phyloP scores from a whole-genome alignment of 2,329 filamentous ascomycete genomes.

The Penicillium sp. region DNA sequence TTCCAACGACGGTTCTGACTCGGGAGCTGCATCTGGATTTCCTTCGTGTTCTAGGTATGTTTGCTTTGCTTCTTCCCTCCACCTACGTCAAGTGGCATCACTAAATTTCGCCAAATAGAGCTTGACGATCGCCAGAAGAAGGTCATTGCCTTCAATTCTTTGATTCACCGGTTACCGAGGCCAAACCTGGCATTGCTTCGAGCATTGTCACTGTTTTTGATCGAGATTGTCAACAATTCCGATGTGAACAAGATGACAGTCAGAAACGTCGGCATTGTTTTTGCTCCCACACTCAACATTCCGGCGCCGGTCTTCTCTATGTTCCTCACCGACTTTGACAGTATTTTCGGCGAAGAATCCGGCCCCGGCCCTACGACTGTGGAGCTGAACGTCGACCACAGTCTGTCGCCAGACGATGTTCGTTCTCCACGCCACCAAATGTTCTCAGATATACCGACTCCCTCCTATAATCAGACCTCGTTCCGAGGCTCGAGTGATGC shows the following conservation, averaged over 20 bases:
- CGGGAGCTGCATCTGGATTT: conserved; percentile 89
- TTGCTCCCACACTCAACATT: conserved; percentile 95
- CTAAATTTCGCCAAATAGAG: conserved; percentile 49
- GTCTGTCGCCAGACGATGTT: conserved; percentile 55
- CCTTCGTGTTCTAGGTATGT: conserved; percentile 67
- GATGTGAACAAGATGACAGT: conserved; percentile 97
- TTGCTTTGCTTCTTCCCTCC: neutral
- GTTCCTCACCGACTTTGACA: conserved; percentile 85
- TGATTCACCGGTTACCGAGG: conserved; percentile 76
- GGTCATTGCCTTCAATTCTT: conserved; percentile 68
- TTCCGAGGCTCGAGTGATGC: conserved; percentile 40
- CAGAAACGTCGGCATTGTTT: conserved; percentile 95
- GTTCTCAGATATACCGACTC: conserved; percentile 65
- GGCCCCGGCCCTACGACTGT: conserved; percentile 44
- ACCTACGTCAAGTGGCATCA: neutral
- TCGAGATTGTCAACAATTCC: conserved; percentile 87
- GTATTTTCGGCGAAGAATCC: conserved; percentile 69
- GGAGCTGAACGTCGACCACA: conserved; percentile 43
- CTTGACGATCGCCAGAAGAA: conserved; percentile 73
- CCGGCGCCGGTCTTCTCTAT: conserved; percentile 90
- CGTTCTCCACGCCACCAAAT: conserved; percentile 64
- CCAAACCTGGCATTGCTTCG: conserved; percentile 79
- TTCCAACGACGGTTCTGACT: conserved; percentile 88
- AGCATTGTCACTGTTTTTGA: conserved; percentile 82
- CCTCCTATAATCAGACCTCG: conserved; percentile 58